Percentiles rank a stretch among this genome's conserved stretches.
phyloP scores from a whole-genome alignment of 345 rosid species.

The Turritis glabra region DNA sequence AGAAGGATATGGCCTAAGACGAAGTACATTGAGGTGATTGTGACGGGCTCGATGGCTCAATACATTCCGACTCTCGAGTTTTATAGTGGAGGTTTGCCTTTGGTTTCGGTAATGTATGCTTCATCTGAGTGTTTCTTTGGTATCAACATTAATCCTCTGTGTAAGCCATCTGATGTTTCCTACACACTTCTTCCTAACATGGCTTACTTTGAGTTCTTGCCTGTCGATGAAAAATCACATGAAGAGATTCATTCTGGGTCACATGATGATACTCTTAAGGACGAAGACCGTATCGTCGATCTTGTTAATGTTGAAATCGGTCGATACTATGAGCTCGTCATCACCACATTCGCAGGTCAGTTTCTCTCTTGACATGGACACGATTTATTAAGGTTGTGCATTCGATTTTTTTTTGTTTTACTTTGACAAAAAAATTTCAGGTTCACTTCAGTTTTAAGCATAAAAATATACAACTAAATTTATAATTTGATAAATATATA shows the following conservation, averaged over 20 bases:
- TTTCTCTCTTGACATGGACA: slow-evolving; percentile 1
- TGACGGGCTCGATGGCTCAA: slow-evolving; percentile 93
- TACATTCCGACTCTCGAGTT: slow-evolving; percentile 80
- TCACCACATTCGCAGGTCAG: slow-evolving; percentile 83
- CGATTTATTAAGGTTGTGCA: no score
- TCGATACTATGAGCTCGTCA: slow-evolving; percentile 71
- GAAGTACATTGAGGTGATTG: slow-evolving; percentile 83
- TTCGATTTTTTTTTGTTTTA: no score
- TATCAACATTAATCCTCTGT: slow-evolving; percentile 68
- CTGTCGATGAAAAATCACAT: slow-evolving; percentile 48
- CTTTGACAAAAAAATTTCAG: no score
- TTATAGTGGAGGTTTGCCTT: slow-evolving; percentile 77
- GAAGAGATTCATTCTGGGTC: slow-evolving; percentile 29
- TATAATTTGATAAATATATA: no score
- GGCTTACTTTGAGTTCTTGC: slow-evolving; percentile 91
- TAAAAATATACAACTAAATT: no score
- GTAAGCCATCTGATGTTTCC: slow-evolving; percentile 76
- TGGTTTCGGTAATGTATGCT: slow-evolving; percentile 87
- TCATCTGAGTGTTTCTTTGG: slow-evolving; percentile 95
- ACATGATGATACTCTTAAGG: slow-evolving; percentile 47
- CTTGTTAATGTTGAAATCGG: slow-evolving; percentile 73
- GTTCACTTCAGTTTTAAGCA: no score
- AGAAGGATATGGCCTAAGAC: slow-evolving; percentile 77
- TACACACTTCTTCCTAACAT: slow-evolving; percentile 85
- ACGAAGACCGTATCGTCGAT: slow-evolving; percentile 46